A percentile compares a stretch with the other conserved stretches of the same genome.
These are phyloP conservation scores for Trypanosoma melophagium DNA, from an alignment of 208 protist genomes.

Conservation along the genomic window DNA sequence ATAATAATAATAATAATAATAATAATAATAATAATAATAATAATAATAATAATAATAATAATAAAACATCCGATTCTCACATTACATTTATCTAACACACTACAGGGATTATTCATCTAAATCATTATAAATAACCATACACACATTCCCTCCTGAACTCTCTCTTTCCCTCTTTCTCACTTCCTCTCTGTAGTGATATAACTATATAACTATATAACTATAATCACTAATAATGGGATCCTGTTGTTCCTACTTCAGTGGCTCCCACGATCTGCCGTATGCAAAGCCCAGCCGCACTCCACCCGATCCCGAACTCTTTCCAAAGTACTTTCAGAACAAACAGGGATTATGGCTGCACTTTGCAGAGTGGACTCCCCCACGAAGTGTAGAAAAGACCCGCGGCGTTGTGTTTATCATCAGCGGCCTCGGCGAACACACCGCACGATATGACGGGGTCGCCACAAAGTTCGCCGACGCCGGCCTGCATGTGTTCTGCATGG, in stretches of 20 bases:
- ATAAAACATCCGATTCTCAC: too few relatives aligned
- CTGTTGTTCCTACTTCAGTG: constrained; percentile 12
- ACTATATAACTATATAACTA: too few relatives aligned
- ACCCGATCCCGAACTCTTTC: constrained; percentile 65
- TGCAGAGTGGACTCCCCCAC: constrained; percentile 66
- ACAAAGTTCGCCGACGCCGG: constrained; percentile 47
- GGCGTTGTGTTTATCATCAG: constrained; percentile 74
- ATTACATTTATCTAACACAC: too few relatives aligned
- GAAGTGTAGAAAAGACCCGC: constrained; percentile 14
- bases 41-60: too few relatives aligned
- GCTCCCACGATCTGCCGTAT: constrained; percentile 42
- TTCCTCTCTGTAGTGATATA: too few relatives aligned
- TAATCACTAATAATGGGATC: constrained; percentile 13
- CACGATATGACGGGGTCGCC: constrained; percentile 71
- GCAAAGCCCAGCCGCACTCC: constrained; percentile 41
- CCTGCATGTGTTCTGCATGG: constrained; percentile 58
- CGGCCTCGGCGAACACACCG: constrained; percentile 68
- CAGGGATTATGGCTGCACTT: constrained; percentile 74
- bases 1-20: too few relatives aligned
- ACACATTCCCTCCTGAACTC: too few relatives aligned
- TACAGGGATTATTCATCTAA: too few relatives aligned
- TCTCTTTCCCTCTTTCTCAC: too few relatives aligned
- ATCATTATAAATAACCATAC: too few relatives aligned
- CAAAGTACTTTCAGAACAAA: constrained; percentile 71
- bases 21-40: too few relatives aligned